Evolutionary conservation across 139 green algal species (phyloP), one percentile per base, ranked within the genome.

Genomic region (Volvox reticuliferus): DNA sequence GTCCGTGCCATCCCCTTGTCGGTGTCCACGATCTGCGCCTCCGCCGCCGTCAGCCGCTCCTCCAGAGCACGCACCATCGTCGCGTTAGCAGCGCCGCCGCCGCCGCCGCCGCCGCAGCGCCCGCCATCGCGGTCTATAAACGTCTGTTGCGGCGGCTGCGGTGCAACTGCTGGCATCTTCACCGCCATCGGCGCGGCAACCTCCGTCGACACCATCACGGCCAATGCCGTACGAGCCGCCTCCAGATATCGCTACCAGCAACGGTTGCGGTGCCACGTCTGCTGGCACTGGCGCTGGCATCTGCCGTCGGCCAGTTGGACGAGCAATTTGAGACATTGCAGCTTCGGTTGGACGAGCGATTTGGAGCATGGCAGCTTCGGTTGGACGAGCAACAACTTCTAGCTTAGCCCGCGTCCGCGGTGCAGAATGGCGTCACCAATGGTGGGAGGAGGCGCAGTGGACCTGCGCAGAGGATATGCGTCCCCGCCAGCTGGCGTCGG

Each of bases 1-100:
- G 44, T 89, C 85, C 37, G n/a, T n/a, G 69, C 69, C 1, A 89
- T n/a, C 85, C 80, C 83, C 68, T 21, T 28, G 36, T 14, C 44
- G 26, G 67, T 19, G 16, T 89, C 83, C 17, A 1, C 36, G 67
- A 89, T 0, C 83, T 81, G 65, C 36, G 33, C 3, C 83, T 80
- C 67, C 83, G 80, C 14, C 26, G 36, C 28, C 36, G 68, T 80
- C 35, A 80, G 68, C 21, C 67, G 67, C 68, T 89, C 83, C 83
- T 81, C 67, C 33, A 80, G 83, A 37, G 83, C 67, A 0, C 36
- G 67, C 12, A 80, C 30, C 68, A 80, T 5, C 22, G 35, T 20
- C 65, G 26, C 82, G 6, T 21, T 20, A 18, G 13, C 28, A 26
- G 9, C 65, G 33, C 65, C 65, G 33, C 33, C 82, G 24, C 61